These are phyloP conservation scores for Amanita thiersii DNA, from an alignment of 768 basidiomycete species.

Conservation along the genomic window DNA sequence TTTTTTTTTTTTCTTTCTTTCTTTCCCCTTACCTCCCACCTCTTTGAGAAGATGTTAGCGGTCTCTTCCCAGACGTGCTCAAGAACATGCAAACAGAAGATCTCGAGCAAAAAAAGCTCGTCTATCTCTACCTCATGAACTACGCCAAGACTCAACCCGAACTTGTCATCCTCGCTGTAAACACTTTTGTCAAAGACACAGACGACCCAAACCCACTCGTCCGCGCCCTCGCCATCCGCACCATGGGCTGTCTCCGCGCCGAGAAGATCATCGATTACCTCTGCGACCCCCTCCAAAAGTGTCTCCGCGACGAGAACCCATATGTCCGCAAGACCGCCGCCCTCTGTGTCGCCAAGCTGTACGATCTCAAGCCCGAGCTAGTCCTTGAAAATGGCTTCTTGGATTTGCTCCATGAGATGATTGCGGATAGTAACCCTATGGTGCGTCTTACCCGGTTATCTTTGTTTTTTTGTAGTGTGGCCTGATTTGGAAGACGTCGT, in stretches of 20 bases:
- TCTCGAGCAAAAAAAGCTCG: slow-evolving; percentile 98
- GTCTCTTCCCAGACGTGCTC: slow-evolving; percentile 95
- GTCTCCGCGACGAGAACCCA: slow-evolving; percentile 90
- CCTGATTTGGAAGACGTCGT: no score
- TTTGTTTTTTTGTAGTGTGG: no score
- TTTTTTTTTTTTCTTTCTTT: slow-evolving; percentile 4
- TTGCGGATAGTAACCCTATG: slow-evolving; percentile 96
- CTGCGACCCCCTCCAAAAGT: slow-evolving; percentile 89
- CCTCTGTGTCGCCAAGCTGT: slow-evolving; percentile 93
- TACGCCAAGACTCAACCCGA: slow-evolving; percentile 99
- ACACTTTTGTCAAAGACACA: slow-evolving; percentile 97
- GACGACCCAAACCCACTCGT: slow-evolving; percentile 97
- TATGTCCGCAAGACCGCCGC: slow-evolving; percentile 99
- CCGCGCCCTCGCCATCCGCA: slow-evolving; percentile 91
- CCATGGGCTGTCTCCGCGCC: slow-evolving; percentile 94
- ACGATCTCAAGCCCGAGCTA: slow-evolving; percentile 92
- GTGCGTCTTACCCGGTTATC: slow-evolving; percentile 29
- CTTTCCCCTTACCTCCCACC: slow-evolving; percentile 3
- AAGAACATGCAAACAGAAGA: slow-evolving; percentile 99
- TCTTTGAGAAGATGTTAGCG: slow-evolving; percentile 61
- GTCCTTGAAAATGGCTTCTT: slow-evolving; percentile 94
- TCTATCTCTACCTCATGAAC: slow-evolving; percentile 99
- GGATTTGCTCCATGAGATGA: slow-evolving; percentile 84
- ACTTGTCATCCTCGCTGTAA: slow-evolving; percentile 96
- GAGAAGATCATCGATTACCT: slow-evolving; percentile 99